phyloP scores from a whole-genome alignment of 306 rosid species.

The Trichosanthes cucumerina region DNA sequence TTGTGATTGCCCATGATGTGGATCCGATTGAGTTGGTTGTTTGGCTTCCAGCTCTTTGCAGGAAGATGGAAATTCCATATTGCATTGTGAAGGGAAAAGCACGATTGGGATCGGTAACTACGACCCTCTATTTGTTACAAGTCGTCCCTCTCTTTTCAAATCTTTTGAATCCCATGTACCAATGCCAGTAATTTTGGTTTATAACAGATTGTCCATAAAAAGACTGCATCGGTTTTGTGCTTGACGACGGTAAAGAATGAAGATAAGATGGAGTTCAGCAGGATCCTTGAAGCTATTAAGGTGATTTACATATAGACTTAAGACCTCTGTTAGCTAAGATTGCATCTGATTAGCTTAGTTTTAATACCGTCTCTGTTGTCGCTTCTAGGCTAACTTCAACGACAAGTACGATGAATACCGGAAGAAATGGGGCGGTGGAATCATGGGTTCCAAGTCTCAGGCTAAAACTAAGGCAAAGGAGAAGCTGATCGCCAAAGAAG shows the following conservation, averaged over 20 bases:
- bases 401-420: slow-evolving; percentile 60
- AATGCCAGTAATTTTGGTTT: neutral
- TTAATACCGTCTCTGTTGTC: neutral
- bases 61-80: slow-evolving; percentile 78
- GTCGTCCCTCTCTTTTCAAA: neutral
- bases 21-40: slow-evolving; percentile 76
- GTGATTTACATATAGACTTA: slow-evolving; percentile 4
- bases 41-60: slow-evolving; percentile 77
- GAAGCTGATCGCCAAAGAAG: slow-evolving; percentile 64
- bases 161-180: neutral
- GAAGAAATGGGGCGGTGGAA: slow-evolving; percentile 86
- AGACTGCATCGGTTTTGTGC: slow-evolving; percentile 61
- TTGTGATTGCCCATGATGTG: slow-evolving; percentile 74
- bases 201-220: slow-evolving; percentile 59
- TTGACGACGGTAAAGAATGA: slow-evolving; percentile 82
- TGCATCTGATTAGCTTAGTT: neutral
- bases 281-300: slow-evolving; percentile 68
- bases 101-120: slow-evolving; percentile 53
- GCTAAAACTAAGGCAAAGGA: slow-evolving; percentile 71
- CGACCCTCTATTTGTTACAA: too few species aligned
- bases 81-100: slow-evolving; percentile 86
- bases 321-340: neutral
- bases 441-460: slow-evolving; percentile 82
- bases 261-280: slow-evolving; percentile 66
- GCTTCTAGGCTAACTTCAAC: slow-evolving; percentile 61